Conservation (phyloP, 2,329 filamentous ascomycete genomes). For the Scopulariopsis brevicaulis region DNA sequence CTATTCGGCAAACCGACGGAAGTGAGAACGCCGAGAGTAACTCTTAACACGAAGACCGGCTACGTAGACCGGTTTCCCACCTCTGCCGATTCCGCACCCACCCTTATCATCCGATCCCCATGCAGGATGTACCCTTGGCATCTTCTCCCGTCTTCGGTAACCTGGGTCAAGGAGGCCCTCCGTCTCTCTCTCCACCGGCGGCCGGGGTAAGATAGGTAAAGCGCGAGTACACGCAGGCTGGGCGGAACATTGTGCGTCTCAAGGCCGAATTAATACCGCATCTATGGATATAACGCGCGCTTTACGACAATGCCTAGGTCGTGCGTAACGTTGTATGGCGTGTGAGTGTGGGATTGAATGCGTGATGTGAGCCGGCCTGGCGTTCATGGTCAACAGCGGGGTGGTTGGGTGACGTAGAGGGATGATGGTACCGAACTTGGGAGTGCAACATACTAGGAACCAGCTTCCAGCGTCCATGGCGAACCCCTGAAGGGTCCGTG, state of each 20-base stretch:
- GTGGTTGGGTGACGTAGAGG: slow-evolving; percentile 1
- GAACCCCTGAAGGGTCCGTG: not conserved
- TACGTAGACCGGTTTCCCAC: no score
- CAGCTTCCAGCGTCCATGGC: not conserved
- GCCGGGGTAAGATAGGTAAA: not conserved
- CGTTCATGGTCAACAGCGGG: slow-evolving; percentile 1
- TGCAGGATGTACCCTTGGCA: not conserved
- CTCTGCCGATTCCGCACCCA: not conserved
- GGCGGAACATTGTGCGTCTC: not conserved
- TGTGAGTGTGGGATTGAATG: slow-evolving; percentile 3
- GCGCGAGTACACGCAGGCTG: not conserved
- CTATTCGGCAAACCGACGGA: no score
- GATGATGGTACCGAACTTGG: slow-evolving; percentile 6
- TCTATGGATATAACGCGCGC: slow-evolving; percentile 17
- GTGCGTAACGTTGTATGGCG: slow-evolving; percentile 4
- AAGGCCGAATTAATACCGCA: slow-evolving; percentile 20
- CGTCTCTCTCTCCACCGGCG: not conserved
- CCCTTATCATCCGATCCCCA: not conserved
- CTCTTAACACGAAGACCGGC: no score
- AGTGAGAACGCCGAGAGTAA: no score
- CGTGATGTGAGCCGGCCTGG: slow-evolving; percentile 1
- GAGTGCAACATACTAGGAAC: not conserved
- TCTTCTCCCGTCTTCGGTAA: not conserved
- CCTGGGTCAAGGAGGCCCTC: not conserved
- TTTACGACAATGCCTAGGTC: slow-evolving; percentile 5